Evolutionary conservation across 106 monocot genomes (phyloP).

Genomic region (Apostasia ramifera): DNA sequence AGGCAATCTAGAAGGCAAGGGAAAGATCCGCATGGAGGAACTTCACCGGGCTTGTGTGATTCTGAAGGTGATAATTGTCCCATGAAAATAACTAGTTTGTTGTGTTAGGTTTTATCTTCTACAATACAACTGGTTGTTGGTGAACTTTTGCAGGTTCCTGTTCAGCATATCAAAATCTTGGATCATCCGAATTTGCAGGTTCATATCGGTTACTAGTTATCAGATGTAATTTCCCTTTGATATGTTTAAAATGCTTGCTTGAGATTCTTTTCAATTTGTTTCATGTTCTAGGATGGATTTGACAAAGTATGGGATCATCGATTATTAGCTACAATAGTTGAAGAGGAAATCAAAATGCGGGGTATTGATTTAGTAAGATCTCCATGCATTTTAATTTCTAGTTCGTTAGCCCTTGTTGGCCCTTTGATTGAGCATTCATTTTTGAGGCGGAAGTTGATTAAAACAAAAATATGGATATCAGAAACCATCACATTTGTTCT

Average conservation of each 20-base stretch:
- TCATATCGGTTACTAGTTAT: background rate
- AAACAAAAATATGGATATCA: no score
- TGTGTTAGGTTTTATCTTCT: background rate
- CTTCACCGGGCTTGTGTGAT: slow-evolving; percentile 57
- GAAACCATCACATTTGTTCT: no score
- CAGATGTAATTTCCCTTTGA: background rate
- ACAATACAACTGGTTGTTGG: background rate
- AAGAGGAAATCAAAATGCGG: slow-evolving; percentile 33
- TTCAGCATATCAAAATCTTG: slow-evolving; percentile 52
- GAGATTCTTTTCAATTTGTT: no score
- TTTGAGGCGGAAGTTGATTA: no score
- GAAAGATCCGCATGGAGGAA: slow-evolving; percentile 65
- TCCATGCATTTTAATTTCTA: background rate
- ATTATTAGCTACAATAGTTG: slow-evolving; percentile 52
- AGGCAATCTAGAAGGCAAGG: slow-evolving; percentile 85
- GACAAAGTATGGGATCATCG: slow-evolving; percentile 56
- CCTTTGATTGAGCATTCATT: no score
- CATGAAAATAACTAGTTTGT: background rate
- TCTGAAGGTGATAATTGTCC: slow-evolving; percentile 41
- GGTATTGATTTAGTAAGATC: slow-evolving; percentile 55
- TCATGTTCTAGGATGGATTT: slow-evolving; percentile 79
- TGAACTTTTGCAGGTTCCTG: slow-evolving; percentile 47
- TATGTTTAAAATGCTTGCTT: background rate
- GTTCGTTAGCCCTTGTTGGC: no score
- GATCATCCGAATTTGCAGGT: slow-evolving; percentile 82